phyloP scores from a whole-genome alignment of 78 protist genomes.

The Cavenderia fasciculata region DNA sequence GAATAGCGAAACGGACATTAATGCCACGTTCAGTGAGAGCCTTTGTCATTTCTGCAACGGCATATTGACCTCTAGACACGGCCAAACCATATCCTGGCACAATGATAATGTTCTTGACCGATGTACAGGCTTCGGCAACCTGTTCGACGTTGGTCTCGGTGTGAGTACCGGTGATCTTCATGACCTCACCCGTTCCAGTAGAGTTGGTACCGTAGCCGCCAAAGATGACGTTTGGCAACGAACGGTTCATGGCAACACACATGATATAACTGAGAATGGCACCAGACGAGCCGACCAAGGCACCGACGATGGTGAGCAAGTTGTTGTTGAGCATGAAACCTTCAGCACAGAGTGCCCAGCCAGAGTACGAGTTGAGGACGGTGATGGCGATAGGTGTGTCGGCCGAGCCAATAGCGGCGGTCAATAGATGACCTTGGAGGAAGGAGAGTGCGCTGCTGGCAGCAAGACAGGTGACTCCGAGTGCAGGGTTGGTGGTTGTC shows the following conservation, averaged over 20 bases:
- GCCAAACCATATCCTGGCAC: conserved; percentile 99
- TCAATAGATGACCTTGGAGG: conserved; percentile 88
- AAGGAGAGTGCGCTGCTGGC: conserved; percentile 66
- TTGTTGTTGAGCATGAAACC: conserved; percentile 92
- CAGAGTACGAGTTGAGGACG: conserved; percentile 96
- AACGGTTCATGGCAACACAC: conserved; percentile 98
- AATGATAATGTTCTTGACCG: conserved; percentile 86
- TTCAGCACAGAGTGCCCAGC: conserved; percentile 92
- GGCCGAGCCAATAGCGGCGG: conserved; percentile 97
- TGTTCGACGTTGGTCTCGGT: conserved; percentile 36
- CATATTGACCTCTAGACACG: conserved; percentile 94
- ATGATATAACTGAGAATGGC: conserved; percentile 97
- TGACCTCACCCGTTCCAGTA: conserved; percentile 43
- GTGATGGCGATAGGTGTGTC: conserved; percentile 99
- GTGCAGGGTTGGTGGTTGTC: conserved; percentile 30
- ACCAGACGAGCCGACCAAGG: conserved; percentile 97
- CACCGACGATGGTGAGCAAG: conserved; percentile 94
- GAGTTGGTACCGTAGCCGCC: conserved; percentile 93
- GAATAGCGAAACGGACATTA: conserved; percentile 93
- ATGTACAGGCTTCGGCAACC: conserved; percentile 9
- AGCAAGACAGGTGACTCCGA: conserved; percentile 54
- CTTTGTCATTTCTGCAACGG: conserved; percentile 89
- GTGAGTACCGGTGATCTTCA: conserved; percentile 58
- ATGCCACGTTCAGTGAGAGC: conserved; percentile 76
- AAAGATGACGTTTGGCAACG: conserved; percentile 89